Evolutionary conservation across 1,284 basidiomycete species (phyloP), one percentile per base, ranked within the genome.

Genomic region (Microbotryum intermedium): DNA sequence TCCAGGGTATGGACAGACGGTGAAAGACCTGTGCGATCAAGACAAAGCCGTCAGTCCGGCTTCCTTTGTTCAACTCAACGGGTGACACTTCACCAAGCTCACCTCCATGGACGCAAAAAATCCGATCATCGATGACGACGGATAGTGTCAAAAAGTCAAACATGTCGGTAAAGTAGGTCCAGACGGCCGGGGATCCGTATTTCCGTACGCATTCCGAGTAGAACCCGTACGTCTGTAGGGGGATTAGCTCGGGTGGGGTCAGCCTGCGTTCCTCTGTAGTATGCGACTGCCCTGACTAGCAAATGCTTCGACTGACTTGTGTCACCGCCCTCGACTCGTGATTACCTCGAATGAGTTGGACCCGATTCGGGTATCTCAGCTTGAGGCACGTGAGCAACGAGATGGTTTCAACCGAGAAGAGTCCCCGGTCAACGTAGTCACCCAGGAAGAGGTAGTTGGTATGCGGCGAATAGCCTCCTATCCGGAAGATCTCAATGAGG

Each of bases 111-210:
- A 99, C 94, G 72, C 95, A 99, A 75, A 99, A 97, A 80, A 99
- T 97, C 72, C 86, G 87, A 79, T 98, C 90, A 77, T 99, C 95
- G 72, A 99, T 97, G 62, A 99, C 94, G 60, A 95, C 93, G 43
- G 89, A 92, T 54, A 99, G 80, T 8, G 95, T 98, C 67, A 99
- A 77, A 77, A 94, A 98, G 80, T 99, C 95, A 76, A 99, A 99
- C 95, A 99, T 97, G 78, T 99, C 95, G 62, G 95, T 98, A 73
- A 98, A 98, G 76, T 97, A 97, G 44, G 90, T 93, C 95, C 95
- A 99, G 45, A 97, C 94, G 70, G 90, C 88, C 28, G 66, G 92
- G 85, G 4, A 87, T 60, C 93, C 94, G 73, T 99, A 99, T 78
- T 99, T 99, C 53, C 94, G 83, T 47, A 92, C 85, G 73, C 95